These are phyloP conservation scores for Reticulascus tulasneorum DNA, from an alignment of 2,329 filamentous ascomycete species.

Conservation along the genomic window DNA sequence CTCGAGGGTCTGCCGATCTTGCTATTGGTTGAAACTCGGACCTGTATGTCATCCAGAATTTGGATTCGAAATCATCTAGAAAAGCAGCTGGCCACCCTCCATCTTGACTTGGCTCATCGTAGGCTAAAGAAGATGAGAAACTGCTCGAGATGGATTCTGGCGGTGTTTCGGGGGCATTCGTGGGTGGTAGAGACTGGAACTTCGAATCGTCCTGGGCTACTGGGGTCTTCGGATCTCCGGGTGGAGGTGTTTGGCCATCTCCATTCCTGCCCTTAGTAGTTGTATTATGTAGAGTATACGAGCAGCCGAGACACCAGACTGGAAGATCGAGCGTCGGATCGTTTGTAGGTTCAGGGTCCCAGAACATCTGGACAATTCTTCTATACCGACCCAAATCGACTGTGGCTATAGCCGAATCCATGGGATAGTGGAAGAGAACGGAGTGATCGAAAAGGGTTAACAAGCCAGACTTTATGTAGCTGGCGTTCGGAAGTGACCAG, in stretches of 20 bases:
- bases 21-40: constrained; percentile 81
- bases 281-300: constrained; percentile 41
- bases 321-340: constrained; percentile 62
- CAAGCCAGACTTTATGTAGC: too few species aligned
- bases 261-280: constrained; percentile 11
- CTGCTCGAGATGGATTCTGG: constrained; percentile 47
- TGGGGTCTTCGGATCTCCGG: neutral
- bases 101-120: constrained; percentile 36
- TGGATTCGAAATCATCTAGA: constrained; percentile 87
- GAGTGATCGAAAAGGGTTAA: too few species aligned
- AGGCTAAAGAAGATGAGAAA: constrained; percentile 47
- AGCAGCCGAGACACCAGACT: constrained; percentile 75
- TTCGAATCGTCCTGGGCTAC: constrained; percentile 9
- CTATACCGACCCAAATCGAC: constrained; percentile 73
- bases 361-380: constrained; percentile 84
- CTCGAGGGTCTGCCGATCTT: constrained; percentile 70
- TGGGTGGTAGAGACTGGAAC: constrained; percentile 11
- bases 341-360: constrained; percentile 85
- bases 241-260: constrained; percentile 12
- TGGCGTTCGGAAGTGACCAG: too few species aligned
- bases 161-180: constrained; percentile 38
- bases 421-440: too few species aligned
- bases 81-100: constrained; percentile 80
- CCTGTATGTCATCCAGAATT: constrained; percentile 94
- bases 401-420: constrained; percentile 42